A percentile compares a stretch with the other conserved stretches of the same genome.
phyloP scores from a whole-genome alignment of 371 early-diverging fungal species.

The Neoconidiobolus thromboides region DNA sequence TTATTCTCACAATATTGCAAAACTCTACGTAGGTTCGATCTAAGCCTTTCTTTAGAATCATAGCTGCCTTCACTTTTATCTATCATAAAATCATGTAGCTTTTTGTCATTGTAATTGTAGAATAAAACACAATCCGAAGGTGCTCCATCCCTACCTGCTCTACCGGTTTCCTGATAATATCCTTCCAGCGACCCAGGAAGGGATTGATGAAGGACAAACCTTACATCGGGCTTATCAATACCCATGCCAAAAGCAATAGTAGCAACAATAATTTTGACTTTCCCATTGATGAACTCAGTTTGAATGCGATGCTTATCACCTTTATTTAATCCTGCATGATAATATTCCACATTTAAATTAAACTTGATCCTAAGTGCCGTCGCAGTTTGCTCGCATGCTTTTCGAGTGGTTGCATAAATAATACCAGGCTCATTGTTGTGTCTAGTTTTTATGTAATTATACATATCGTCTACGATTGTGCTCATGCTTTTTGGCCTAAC shows the following conservation, averaged over 20 bases:
- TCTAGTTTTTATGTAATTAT: slow-evolving; percentile 43
- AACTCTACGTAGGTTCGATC: slow-evolving; percentile 75
- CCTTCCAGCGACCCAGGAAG: slow-evolving; percentile 95
- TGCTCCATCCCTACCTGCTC: slow-evolving; percentile 96
- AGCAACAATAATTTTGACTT: slow-evolving; percentile 83
- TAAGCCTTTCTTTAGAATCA: slow-evolving; percentile 69
- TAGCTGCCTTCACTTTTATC: slow-evolving; percentile 64
- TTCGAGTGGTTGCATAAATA: slow-evolving; percentile 83
- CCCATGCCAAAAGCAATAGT: slow-evolving; percentile 99
- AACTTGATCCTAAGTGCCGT: slow-evolving; percentile 27
- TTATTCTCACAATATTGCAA: slow-evolving; percentile 89
- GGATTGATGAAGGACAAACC: slow-evolving; percentile 95
- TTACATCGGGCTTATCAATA: slow-evolving; percentile 98
- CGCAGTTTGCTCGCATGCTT: slow-evolving; percentile 77
- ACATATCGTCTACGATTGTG: slow-evolving; percentile 49
- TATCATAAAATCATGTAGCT: slow-evolving; percentile 46
- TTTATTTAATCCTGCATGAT: slow-evolving; percentile 87
- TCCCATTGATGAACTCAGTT: slow-evolving; percentile 62
- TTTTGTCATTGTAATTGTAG: slow-evolving; percentile 69
- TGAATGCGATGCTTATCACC: slow-evolving; percentile 69
- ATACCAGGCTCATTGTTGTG: slow-evolving; percentile 73
- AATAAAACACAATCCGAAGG: slow-evolving; percentile 75
- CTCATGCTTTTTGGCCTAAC: slow-evolving; percentile 37
- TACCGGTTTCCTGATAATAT: slow-evolving; percentile 99
- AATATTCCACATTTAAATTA: slow-evolving; percentile 40